A percentile compares a stretch with the other conserved stretches of the same genome.
phyloP scores from a whole-genome alignment of 768 basidiomycete species.

The Trichaptum fuscoviolaceum region DNA sequence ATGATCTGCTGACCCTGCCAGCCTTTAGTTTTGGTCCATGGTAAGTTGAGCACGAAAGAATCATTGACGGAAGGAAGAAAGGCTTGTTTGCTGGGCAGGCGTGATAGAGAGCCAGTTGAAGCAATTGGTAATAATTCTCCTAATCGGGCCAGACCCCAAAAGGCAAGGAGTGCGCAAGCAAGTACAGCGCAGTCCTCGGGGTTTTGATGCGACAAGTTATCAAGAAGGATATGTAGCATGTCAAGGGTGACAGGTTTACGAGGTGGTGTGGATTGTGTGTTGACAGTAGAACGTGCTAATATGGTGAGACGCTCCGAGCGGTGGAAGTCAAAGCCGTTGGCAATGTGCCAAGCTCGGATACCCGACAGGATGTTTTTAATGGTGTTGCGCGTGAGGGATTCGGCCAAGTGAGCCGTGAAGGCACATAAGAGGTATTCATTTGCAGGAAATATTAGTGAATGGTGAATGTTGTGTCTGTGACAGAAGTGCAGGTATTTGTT shows the following conservation, averaged over 20 bases:
- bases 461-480: no score
- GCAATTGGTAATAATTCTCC: constrained; percentile 25
- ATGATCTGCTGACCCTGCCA: background rate
- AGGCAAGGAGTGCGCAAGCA: constrained; percentile 20
- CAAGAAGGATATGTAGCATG: constrained; percentile 19
- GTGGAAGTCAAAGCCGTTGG: constrained; percentile 18
- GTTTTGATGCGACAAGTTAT: constrained; percentile 13
- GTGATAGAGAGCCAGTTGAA: background rate
- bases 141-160: constrained; percentile 28
- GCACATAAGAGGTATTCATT: constrained; percentile 8
- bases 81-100: background rate
- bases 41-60: background rate
- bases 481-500: background rate
- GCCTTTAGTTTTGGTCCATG: background rate
- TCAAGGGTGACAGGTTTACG: constrained; percentile 17
- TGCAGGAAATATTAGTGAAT: constrained; percentile 6
- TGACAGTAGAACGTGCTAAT: no score
- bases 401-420: constrained; percentile 17
- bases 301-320: constrained; percentile 19
- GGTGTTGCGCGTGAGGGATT: constrained; percentile 8
- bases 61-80: background rate
- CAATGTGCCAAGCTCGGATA: constrained; percentile 22
- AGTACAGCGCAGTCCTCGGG: constrained; percentile 21
- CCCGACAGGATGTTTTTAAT: constrained; percentile 17
- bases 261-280: constrained; percentile 11